Conservation (phyloP, 805 yeast genomes). For the Cyberlindnera galapagoensis region DNA sequence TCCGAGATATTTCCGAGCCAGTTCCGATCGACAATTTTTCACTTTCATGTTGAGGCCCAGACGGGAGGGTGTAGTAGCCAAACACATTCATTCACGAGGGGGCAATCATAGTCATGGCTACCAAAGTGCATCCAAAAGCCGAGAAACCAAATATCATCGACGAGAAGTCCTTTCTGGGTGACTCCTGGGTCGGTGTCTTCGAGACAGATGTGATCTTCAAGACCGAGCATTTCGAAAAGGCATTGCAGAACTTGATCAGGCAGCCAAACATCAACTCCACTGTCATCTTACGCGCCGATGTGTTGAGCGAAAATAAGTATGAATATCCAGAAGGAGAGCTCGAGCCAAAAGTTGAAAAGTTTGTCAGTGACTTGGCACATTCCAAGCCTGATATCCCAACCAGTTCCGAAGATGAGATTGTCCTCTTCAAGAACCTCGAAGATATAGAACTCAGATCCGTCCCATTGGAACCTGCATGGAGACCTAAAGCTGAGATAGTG, state of each 20-base stretch:
- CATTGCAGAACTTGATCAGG: conserved; percentile 71
- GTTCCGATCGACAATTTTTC: too few relatives aligned
- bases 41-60: too few relatives aligned
- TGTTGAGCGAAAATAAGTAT: conserved; percentile 46
- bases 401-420: conserved; percentile 16
- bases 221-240: conserved; percentile 55
- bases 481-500: conserved; percentile 48
- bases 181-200: conserved; percentile 57
- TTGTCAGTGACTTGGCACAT: conserved; percentile 20
- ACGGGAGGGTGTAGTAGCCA: too few relatives aligned
- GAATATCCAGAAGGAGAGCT: conserved; percentile 24
- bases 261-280: conserved; percentile 92
- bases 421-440: conserved; percentile 28
- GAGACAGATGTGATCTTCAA: conserved; percentile 42
- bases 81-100: too few relatives aligned
- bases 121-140: too few relatives aligned
- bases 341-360: conserved; percentile 20
- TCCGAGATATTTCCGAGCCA: too few relatives aligned
- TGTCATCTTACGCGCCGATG: conserved; percentile 83
- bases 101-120: too few relatives aligned
- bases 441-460: conserved; percentile 36
- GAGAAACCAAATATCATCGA: conserved; percentile 34
- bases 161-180: conserved; percentile 43
- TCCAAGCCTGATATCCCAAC: conserved; percentile 29
- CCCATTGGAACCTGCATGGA: conserved; percentile 20